Base-by-base conservation (phyloP, 2,329 filamentous ascomycete species). In the Fusarium mexicanum region DNA sequence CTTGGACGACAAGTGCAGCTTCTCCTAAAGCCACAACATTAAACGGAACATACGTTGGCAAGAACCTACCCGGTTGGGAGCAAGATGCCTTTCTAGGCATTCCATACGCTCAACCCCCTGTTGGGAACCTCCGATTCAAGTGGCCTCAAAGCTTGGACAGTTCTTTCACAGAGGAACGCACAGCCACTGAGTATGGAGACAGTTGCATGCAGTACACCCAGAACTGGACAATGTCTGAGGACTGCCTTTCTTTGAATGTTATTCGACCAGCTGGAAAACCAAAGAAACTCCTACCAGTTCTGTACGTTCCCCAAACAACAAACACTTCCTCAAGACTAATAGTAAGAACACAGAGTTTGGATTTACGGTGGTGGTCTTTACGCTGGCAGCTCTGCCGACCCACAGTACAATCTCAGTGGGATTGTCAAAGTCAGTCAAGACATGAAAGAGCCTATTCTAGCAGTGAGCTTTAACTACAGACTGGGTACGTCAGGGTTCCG, bases 291-390 rank as follows among this genome's bases (percentile, higher is more conserved):
- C 76, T 86, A 6, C 85, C 85, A 4, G 85, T 87, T 7, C 44
- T 78, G 76, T 48, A 61, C 8, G 75, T 67, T 16, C 3, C 9
- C 5, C 10, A 3, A 24, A 8, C 0, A n/a, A 29, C 6, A 6
- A 6, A 22, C 9, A 13, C 6, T 14, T 2, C 11, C 18, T 18
- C 7, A 29, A 29, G 22, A 41, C 60, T 73, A 16, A 73, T 31
- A 31, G 13, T 8, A 40, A 16, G 5, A 18, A 26, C 2, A 20
- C 24, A 78, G 76, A 13, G 78, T 79, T 17, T 93, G 90, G 90
- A 89, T 92, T 33, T 89, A 91, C 72, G 85, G 88, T 18, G 89
- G 89, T 38, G 88, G 87, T 5, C 84, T 89, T 10, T 85, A 83
- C 59, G 81, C 84, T 38, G 90, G 90, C 3, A 83, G 85, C 78